Evolutionary conservation across 805 yeast genomes (phyloP).

Genomic region (Suhomyces xylopsoci): DNA sequence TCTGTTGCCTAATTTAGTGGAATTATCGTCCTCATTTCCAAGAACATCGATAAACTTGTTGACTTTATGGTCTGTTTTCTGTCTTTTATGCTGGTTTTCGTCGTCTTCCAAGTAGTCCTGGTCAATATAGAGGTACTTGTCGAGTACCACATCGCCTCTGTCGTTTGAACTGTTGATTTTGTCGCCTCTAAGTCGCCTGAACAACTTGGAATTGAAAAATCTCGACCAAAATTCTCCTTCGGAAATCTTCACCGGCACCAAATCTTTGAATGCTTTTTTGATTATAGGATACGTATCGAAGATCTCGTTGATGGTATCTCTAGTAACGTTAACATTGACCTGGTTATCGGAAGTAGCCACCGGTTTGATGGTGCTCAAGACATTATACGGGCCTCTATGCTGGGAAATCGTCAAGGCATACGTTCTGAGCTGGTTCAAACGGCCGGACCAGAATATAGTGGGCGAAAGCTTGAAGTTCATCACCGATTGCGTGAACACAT

Average conservation of each 20-base stretch:
- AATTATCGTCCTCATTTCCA: slow-evolving; percentile 80
- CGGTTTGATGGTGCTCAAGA: slow-evolving; percentile 88
- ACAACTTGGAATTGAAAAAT: slow-evolving; percentile 86
- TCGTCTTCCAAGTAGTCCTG: slow-evolving; percentile 48
- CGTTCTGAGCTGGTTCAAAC: slow-evolving; percentile 77
- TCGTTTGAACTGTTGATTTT: slow-evolving; percentile 64
- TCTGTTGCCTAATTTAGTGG: slow-evolving; percentile 69
- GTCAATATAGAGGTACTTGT: slow-evolving; percentile 73
- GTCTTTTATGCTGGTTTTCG: slow-evolving; percentile 20
- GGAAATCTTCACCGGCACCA: slow-evolving; percentile 73
- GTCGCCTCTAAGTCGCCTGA: slow-evolving; percentile 87
- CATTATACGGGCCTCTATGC: slow-evolving; percentile 90
- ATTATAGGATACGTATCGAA: slow-evolving; percentile 93
- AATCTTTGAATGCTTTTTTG: slow-evolving; percentile 81
- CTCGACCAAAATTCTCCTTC: slow-evolving; percentile 97
- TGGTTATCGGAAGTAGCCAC: slow-evolving; percentile 90
- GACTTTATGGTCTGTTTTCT: slow-evolving; percentile 38
- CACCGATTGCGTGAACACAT: slow-evolving; percentile 83
- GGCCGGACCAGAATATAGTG: slow-evolving; percentile 80
- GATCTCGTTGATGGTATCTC: slow-evolving; percentile 85
- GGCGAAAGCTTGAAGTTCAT: slow-evolving; percentile 74
- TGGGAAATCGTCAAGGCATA: slow-evolving; percentile 83
- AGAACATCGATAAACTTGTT: slow-evolving; percentile 72
- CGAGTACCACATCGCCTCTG: slow-evolving; percentile 81
- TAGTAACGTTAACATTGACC: slow-evolving; percentile 86